Conservation (phyloP, 257 asterid species). For the Przewalskia tangutica region DNA sequence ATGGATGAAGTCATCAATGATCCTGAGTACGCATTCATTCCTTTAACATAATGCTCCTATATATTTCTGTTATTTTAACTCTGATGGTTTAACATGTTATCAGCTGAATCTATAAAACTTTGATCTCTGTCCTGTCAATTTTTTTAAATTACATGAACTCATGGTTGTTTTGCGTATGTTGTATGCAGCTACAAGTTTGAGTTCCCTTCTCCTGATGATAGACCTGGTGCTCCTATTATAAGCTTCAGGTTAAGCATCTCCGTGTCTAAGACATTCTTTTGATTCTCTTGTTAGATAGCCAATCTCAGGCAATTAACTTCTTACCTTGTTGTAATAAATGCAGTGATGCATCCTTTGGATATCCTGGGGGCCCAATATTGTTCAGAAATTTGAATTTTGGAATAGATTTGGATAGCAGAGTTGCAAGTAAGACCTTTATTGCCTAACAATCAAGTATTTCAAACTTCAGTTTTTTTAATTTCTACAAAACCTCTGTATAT, state of each 20-base stretch:
- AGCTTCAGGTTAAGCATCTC: slow-evolving; percentile 70
- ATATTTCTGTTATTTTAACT: slow-evolving; percentile 3
- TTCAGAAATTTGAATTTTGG: slow-evolving; percentile 94
- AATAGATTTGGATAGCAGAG: slow-evolving; percentile 89
- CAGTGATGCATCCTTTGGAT: slow-evolving; percentile 99
- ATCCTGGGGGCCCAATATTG: slow-evolving; percentile 82
- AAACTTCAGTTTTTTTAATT: background rate
- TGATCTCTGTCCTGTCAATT: background rate
- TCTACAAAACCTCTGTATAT: background rate
- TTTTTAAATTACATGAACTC: slow-evolving; percentile 6
- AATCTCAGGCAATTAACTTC: background rate
- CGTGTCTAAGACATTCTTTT: background rate
- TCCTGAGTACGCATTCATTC: slow-evolving; percentile 64
- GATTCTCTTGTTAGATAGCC: background rate
- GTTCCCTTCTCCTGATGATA: slow-evolving; percentile 97
- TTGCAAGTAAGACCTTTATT: slow-evolving; percentile 72
- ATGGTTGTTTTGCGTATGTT: slow-evolving; percentile 8
- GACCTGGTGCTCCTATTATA: slow-evolving; percentile 96
- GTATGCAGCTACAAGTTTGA: slow-evolving; percentile 87
- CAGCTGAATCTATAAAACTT: background rate
- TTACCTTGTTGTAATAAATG: slow-evolving; percentile 19
- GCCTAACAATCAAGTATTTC: background rate
- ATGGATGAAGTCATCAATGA: slow-evolving; percentile 86
- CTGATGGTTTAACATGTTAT: background rate
- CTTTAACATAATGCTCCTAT: background rate